phyloP scores from a whole-genome alignment of 805 yeast species.

The Starmerella asiatica region DNA sequence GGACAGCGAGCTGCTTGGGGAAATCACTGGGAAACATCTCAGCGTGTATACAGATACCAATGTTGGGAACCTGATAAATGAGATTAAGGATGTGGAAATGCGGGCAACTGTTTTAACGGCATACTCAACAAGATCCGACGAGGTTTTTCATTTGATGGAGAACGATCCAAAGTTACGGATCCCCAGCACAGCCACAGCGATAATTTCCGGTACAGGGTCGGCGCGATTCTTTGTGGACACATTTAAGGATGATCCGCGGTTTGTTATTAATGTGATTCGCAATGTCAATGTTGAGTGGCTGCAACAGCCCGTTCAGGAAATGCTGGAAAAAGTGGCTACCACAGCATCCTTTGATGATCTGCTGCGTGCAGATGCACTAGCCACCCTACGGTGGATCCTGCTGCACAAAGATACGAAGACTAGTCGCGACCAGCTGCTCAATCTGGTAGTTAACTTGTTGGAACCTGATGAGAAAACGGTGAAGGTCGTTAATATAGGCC shows the following conservation, averaged over 20 bases:
- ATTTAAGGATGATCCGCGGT: constrained; percentile 3
- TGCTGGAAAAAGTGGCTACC: neutral
- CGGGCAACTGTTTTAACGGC: neutral
- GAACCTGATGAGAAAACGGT: constrained; percentile 3
- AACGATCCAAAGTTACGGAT: neutral
- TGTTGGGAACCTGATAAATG: no score
- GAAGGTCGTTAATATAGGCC: constrained; percentile 54
- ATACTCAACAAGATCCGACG: neutral
- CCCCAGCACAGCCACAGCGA: neutral
- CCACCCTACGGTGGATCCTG: constrained; percentile 3
- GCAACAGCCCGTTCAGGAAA: neutral
- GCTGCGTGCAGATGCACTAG: constrained; percentile 7
- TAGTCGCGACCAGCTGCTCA: neutral
- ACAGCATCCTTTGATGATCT: neutral
- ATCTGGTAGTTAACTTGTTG: neutral
- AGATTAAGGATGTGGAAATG: neutral
- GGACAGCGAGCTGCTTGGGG: neutral
- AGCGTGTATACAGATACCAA: neutral
- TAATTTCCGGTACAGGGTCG: neutral
- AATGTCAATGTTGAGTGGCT: neutral
- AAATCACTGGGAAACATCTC: neutral
- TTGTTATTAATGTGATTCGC: constrained; percentile 1
- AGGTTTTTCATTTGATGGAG: constrained; percentile 1
- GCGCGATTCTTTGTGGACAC: neutral
- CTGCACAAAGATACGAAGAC: neutral